A percentile compares a stretch with the other conserved stretches of the same genome.
These are phyloP conservation scores for Russula dissimulans DNA, from an alignment of 768 basidiomycete genomes.

Conservation along the genomic window DNA sequence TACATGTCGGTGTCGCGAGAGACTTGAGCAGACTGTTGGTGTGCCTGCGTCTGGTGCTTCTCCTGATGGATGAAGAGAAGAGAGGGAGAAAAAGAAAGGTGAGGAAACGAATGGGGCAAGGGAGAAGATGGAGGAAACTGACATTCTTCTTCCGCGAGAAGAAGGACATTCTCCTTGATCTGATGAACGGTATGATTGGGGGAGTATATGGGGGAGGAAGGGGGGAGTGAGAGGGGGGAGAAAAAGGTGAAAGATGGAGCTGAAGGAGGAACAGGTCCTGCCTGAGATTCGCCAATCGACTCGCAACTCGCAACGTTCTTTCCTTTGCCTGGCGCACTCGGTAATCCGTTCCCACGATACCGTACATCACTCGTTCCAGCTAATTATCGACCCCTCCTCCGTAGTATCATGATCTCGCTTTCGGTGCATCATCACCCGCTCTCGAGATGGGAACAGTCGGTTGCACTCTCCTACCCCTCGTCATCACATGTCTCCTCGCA, in stretches of 20 bases:
- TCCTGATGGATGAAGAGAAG: slow-evolving; percentile 14
- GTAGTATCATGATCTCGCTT: slow-evolving; percentile 62
- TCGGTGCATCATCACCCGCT: slow-evolving; percentile 59
- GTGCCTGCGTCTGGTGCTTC: slow-evolving; percentile 16
- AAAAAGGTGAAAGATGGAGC: background rate
- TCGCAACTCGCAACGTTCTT: background rate
- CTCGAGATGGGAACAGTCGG: slow-evolving; percentile 62
- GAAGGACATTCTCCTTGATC: slow-evolving; percentile 83
- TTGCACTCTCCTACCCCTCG: slow-evolving; percentile 41
- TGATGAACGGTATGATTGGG: slow-evolving; percentile 61
- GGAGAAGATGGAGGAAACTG: slow-evolving; percentile 21
- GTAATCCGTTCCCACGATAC: background rate
- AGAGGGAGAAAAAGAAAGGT: background rate
- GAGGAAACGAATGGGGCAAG: slow-evolving; percentile 1
- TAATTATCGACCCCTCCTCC: slow-evolving; percentile 49
- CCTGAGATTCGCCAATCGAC: slow-evolving; percentile 1
- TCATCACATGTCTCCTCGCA: background rate
- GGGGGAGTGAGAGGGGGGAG: background rate
- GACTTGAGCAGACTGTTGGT: slow-evolving; percentile 11
- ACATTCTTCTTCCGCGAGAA: slow-evolving; percentile 75
- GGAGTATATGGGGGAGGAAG: background rate
- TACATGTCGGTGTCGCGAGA: slow-evolving; percentile 14
- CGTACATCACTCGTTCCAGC: slow-evolving; percentile 44
- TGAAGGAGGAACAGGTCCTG: background rate
- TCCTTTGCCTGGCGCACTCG: background rate